phyloP scores from a whole-genome alignment of 495 filamentous ascomycete species.

The Hypoxylon trugodes region DNA sequence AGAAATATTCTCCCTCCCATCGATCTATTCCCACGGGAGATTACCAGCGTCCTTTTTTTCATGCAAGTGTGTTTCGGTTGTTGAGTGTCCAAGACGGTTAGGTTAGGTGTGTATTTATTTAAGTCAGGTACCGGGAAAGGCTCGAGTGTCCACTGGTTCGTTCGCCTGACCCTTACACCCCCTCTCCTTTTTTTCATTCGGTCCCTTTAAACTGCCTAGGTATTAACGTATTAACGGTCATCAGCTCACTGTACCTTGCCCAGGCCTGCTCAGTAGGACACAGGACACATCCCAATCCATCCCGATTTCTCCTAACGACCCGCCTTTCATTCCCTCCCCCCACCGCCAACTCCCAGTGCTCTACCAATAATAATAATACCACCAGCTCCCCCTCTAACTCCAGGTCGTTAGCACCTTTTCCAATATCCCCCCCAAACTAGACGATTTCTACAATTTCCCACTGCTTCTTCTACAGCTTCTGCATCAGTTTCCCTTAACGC shows the following conservation, averaged over 20 bases:
- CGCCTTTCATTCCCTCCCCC: slow-evolving; percentile 37
- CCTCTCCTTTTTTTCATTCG: slow-evolving; percentile 34
- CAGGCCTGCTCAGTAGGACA: too few species aligned
- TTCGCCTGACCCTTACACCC: too few species aligned
- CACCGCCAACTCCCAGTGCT: slow-evolving; percentile 39
- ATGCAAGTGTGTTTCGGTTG: slow-evolving; percentile 13
- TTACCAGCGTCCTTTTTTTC: background rate
- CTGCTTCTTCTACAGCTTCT: slow-evolving; percentile 7
- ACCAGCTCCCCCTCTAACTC: too few species aligned
- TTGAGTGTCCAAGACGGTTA: background rate
- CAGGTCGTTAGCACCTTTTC: slow-evolving; percentile 34
- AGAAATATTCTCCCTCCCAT: background rate
- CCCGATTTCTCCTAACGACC: slow-evolving; percentile 39
- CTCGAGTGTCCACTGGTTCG: slow-evolving; percentile 37
- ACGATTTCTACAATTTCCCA: slow-evolving; percentile 17
- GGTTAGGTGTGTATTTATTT: background rate
- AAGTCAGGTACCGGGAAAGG: slow-evolving; percentile 28
- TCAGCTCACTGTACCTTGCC: too few species aligned
- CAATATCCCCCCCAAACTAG: slow-evolving; percentile 14
- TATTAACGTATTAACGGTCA: slow-evolving; percentile 17
- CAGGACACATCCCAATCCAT: too few species aligned
- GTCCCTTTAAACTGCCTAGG: slow-evolving; percentile 35
- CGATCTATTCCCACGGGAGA: background rate
- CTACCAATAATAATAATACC: slow-evolving; percentile 30
- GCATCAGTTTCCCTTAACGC: slow-evolving; percentile 1